A percentile compares a stretch with the other conserved stretches of the same genome.
These are phyloP conservation scores for Taphrina populina DNA, from an alignment of 1,139 yeast genomes.

Conservation along the genomic window DNA sequence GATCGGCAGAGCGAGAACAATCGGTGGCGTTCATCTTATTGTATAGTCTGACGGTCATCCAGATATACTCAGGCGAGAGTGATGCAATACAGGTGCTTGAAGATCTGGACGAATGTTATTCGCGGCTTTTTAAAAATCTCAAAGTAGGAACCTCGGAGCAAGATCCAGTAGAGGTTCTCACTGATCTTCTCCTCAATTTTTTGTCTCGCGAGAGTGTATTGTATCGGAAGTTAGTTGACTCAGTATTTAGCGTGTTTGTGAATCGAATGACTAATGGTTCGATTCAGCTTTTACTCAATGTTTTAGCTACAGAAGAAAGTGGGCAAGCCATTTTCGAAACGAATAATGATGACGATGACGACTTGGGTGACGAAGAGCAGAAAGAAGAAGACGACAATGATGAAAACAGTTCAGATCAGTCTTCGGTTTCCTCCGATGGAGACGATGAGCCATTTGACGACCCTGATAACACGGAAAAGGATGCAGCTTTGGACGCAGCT, in stretches of 20 bases:
- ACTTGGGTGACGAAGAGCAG: conserved; percentile 40
- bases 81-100: conserved; percentile 75
- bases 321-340: conserved; percentile 46
- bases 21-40: conserved; percentile 65
- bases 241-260: conserved; percentile 55
- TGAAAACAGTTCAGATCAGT: conserved; percentile 36
- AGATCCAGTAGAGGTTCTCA: conserved; percentile 48
- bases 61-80: conserved; percentile 67
- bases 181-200: conserved; percentile 77
- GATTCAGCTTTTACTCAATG: conserved; percentile 61
- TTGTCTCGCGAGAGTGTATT: conserved; percentile 69
- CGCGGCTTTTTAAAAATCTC: conserved; percentile 45
- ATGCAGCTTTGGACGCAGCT: conserved; percentile 65
- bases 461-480: conserved; percentile 50
- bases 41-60: conserved; percentile 74
- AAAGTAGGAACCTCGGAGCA: conserved; percentile 38
- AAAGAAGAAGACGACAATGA: conserved; percentile 36
- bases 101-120: conserved; percentile 56
- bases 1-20: conserved; percentile 43
- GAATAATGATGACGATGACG: conserved; percentile 43
- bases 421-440: background rate
- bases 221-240: conserved; percentile 66
- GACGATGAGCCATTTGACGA: conserved; percentile 30
- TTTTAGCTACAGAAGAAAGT: conserved; percentile 72
- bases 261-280: conserved; percentile 53